phyloP scores from a whole-genome alignment of 371 early-diverging fungal species.

The Lichtheimia corymbifera region DNA sequence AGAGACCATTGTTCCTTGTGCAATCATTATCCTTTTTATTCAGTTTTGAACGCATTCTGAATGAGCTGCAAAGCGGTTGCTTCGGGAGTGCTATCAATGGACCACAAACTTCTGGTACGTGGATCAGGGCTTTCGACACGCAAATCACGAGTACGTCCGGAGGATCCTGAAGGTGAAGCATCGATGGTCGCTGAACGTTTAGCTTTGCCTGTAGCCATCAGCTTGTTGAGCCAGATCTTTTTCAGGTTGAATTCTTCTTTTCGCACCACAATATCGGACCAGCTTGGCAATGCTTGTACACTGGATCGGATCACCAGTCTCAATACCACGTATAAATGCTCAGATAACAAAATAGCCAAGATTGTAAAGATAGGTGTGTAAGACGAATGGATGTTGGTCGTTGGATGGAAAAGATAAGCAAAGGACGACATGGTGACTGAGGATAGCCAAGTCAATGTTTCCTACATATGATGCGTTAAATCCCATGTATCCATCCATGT shows the following conservation, averaged over 20 bases:
- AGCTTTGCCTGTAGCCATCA: not conserved
- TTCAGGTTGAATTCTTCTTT: slow-evolving; percentile 45
- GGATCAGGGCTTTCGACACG: not conserved
- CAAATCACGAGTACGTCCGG: not conserved
- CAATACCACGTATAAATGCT: slow-evolving; percentile 44
- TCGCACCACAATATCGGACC: slow-evolving; percentile 36
- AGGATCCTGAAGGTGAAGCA: not conserved
- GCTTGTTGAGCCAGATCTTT: slow-evolving; percentile 39
- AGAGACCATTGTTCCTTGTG: too few relatives aligned
- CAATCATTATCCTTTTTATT: slow-evolving; percentile 1
- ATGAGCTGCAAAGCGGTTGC: not conserved
- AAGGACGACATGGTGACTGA: slow-evolving; percentile 78
- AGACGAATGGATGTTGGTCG: slow-evolving; percentile 45
- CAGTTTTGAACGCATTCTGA: slow-evolving; percentile 9
- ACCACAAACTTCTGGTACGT: not conserved
- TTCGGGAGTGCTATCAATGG: not conserved
- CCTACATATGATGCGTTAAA: slow-evolving; percentile 8
- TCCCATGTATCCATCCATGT: not conserved
- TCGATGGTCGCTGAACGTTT: not conserved
- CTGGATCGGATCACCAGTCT: slow-evolving; percentile 29
- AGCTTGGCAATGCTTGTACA: slow-evolving; percentile 31
- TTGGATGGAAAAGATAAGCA: slow-evolving; percentile 66
- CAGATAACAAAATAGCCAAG: slow-evolving; percentile 40
- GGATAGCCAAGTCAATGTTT: slow-evolving; percentile 66
- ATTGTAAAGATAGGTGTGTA: slow-evolving; percentile 47